Evolutionary conservation across 805 yeast species (phyloP), one percentile per base, ranked within the genome.

Genomic region (Kurtzmaniella fragi): DNA sequence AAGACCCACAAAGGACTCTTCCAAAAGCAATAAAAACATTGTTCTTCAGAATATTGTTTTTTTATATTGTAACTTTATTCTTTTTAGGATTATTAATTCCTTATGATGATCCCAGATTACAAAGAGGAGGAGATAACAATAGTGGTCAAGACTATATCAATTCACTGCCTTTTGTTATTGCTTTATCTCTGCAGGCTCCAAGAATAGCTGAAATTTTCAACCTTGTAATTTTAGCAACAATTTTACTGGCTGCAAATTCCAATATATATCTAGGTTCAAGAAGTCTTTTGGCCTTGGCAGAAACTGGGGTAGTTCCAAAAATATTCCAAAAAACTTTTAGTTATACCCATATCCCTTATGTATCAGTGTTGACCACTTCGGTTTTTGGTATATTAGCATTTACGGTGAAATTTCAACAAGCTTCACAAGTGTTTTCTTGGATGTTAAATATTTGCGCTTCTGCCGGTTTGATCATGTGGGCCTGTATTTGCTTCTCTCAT

Each of bases 11-110:
- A 58, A 80, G 76, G 47, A 64, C 85, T 23, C 82, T 83, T 42
- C 89, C 89, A 42, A 72, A 73, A 35, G 88, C 89, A 28, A 80
- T 82, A 53, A 78, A 74, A 54, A 80, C 80, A 49, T 87, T 82
- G 28, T 71, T 81, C 40, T 64, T 72, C 57, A 71, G 90, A 65
- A 81, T 84, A 46, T 53, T 77, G 42, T 50, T 82, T 31, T 84
- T 84, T 57, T 84, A 81, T 70, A 74, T 84, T 39, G 53, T 73
- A 12, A 76, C 85, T 7, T 61, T 83, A 47, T 73, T 82, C 51
- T 82, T 84, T 62, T 69, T 83, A 53, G 88, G 89, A 31, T 57
- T 84, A 46, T 64, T 81, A 44, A 83, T 84, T 25, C 87, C 90
- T 17, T 82, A 65, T 52, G 65, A 37, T 17, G 43, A 43, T 28